Percentiles rank a stretch among this genome's conserved stretches.
Conservation (phyloP, 805 yeast genomes). For the Ogataea zsoltii region DNA sequence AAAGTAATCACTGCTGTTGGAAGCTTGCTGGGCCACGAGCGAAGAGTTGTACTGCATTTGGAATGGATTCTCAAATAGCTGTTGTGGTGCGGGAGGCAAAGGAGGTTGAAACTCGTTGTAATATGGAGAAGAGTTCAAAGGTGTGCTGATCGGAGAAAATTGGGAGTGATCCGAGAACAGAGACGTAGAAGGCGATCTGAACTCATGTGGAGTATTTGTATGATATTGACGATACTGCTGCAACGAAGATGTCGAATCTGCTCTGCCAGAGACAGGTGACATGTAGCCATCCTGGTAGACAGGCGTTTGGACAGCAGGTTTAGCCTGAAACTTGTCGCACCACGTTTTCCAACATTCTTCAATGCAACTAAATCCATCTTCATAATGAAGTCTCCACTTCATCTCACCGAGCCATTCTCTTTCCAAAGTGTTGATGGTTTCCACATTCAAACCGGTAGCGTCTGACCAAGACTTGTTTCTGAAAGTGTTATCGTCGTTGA, state of each 20-base stretch:
- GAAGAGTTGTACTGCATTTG: slow-evolving; percentile 25
- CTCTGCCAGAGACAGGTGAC: slow-evolving; percentile 9
- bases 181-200: slow-evolving; percentile 23
- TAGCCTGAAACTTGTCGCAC: slow-evolving; percentile 32
- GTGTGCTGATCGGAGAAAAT: slow-evolving; percentile 25
- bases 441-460: slow-evolving; percentile 80
- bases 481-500: slow-evolving; percentile 94
- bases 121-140: slow-evolving; percentile 29
- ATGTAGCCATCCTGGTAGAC: slow-evolving; percentile 9
- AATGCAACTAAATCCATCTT: slow-evolving; percentile 32
- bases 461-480: slow-evolving; percentile 94
- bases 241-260: slow-evolving; percentile 7
- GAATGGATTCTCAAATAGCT: slow-evolving; percentile 28
- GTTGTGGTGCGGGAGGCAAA: slow-evolving; percentile 14
- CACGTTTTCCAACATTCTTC: slow-evolving; percentile 40
- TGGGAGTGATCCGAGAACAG: slow-evolving; percentile 24
- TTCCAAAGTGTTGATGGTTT: slow-evolving; percentile 65
- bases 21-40: slow-evolving; percentile 10
- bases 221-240: slow-evolving; percentile 7
- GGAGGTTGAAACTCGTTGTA: slow-evolving; percentile 22
- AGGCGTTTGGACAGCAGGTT: slow-evolving; percentile 8
- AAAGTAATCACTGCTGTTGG: slow-evolving; percentile 16
- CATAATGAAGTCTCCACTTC: slow-evolving; percentile 35
- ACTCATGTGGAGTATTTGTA: slow-evolving; percentile 14
- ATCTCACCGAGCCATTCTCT: slow-evolving; percentile 44